Conservation (phyloP, 306 rosid genomes). For the Begonia peltatifolia region DNA sequence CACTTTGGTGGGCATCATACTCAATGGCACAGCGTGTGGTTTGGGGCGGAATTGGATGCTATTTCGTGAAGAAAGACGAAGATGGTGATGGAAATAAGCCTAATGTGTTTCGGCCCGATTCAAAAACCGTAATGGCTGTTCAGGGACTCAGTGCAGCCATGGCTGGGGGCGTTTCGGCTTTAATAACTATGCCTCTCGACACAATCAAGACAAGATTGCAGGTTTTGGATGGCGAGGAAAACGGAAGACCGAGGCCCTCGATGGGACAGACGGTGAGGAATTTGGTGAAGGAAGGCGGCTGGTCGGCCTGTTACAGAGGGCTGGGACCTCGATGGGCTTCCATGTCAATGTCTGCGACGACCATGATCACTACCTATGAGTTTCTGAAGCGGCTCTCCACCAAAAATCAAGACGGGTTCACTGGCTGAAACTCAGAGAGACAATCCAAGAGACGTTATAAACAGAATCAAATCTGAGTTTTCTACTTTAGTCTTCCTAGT, state of each 20-base stretch:
- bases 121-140: slow-evolving; percentile 62
- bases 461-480: no score
- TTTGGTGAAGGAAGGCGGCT: slow-evolving; percentile 82
- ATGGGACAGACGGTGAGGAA: slow-evolving; percentile 56
- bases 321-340: slow-evolving; percentile 89
- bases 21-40: slow-evolving; percentile 60
- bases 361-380: slow-evolving; percentile 94
- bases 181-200: slow-evolving; percentile 81
- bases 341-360: slow-evolving; percentile 84
- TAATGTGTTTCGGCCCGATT: slow-evolving; percentile 31
- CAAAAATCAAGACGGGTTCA: slow-evolving; percentile 11
- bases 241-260: slow-evolving; percentile 64
- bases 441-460: no score
- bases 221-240: slow-evolving; percentile 70
- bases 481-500: not conserved
- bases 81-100: slow-evolving; percentile 19
- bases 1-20: slow-evolving; percentile 92
- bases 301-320: slow-evolving; percentile 84
- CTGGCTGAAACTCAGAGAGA: no score
- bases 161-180: slow-evolving; percentile 78
- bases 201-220: slow-evolving; percentile 82
- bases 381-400: slow-evolving; percentile 73
- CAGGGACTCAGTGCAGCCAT: slow-evolving; percentile 90
- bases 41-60: slow-evolving; percentile 62
- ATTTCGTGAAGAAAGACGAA: slow-evolving; percentile 29